Conservation (phyloP, 495 filamentous ascomycete species). For the Pseudomonodictys pantanalensis region DNA sequence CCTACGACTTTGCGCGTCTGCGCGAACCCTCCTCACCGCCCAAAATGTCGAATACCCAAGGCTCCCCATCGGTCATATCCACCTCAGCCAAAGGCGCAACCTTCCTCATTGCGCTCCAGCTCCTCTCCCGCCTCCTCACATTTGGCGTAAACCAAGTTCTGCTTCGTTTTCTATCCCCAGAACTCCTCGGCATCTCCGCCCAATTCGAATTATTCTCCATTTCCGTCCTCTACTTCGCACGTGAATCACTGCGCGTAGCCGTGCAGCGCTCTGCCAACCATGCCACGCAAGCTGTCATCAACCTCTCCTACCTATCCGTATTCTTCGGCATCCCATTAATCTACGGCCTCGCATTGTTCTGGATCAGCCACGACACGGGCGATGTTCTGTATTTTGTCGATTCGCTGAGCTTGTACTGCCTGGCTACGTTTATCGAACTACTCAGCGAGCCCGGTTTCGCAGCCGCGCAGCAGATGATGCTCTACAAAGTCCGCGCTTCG, state of each 20-base stretch:
- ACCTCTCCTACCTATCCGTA: constrained; percentile 79
- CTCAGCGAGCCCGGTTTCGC: constrained; percentile 81
- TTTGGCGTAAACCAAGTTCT: constrained; percentile 89
- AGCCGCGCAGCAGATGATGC: constrained; percentile 72
- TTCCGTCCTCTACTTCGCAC: constrained; percentile 83
- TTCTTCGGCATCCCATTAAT: constrained; percentile 65
- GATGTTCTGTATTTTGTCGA: constrained; percentile 62
- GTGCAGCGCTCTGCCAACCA: constrained; percentile 67
- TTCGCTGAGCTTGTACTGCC: constrained; percentile 65
- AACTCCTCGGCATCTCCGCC: constrained; percentile 75
- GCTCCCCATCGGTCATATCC: constrained; percentile 45
- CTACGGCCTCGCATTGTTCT: constrained; percentile 59
- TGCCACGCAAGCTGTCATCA: constrained; percentile 70
- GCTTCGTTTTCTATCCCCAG: constrained; percentile 79
- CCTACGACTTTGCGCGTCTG: background rate
- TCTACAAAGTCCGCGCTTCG: constrained; percentile 72
- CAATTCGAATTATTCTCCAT: constrained; percentile 90
- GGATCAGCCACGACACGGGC: constrained; percentile 55
- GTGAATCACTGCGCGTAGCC: constrained; percentile 82
- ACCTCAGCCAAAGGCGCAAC: constrained; percentile 69
- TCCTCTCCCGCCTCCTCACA: constrained; percentile 78
- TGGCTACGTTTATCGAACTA: constrained; percentile 78
- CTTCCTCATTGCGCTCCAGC: constrained; percentile 80
- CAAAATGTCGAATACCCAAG: constrained; percentile 27
- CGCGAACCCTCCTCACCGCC: background rate